phyloP scores from a whole-genome alignment of 202 grass and related monocot species.

The Zizania palustris region DNA sequence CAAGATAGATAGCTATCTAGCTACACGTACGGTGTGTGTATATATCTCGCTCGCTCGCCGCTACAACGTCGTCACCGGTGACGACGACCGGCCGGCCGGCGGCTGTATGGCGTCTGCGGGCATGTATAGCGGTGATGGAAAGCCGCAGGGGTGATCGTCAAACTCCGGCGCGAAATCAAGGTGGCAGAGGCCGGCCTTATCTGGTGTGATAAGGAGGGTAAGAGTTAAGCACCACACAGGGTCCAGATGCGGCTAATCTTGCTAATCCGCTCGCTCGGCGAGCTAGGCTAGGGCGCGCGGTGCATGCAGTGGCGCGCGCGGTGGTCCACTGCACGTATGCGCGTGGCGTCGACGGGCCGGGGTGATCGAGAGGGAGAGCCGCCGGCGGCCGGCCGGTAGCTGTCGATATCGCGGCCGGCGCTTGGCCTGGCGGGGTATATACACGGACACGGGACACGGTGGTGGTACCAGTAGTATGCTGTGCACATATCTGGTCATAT shows the following conservation, averaged over 20 bases:
- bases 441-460: not conserved
- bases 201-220: conserved; percentile 32
- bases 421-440: not conserved
- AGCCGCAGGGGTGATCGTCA: not conserved
- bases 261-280: not conserved
- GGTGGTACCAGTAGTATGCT: not conserved
- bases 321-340: too few species aligned
- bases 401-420: conserved; percentile 8
- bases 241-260: conserved; percentile 43
- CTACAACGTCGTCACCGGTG: too few species aligned
- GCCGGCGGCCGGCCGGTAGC: conserved; percentile 22
- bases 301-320: too few species aligned
- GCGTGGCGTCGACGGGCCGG: not conserved
- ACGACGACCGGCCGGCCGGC: too few species aligned
- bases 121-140: too few species aligned
- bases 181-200: conserved; percentile 48
- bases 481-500: too few species aligned
- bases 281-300: too few species aligned
- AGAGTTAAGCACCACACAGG: conserved; percentile 12
- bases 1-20: not conserved
- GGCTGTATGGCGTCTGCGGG: too few species aligned
- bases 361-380: not conserved
- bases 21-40: not conserved
- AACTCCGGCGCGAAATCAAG: conserved; percentile 9
- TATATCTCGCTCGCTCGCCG: not conserved